Evolutionary conservation across 2,329 filamentous ascomycete species (phyloP).

Genomic region (Dactylellina leptospora): DNA sequence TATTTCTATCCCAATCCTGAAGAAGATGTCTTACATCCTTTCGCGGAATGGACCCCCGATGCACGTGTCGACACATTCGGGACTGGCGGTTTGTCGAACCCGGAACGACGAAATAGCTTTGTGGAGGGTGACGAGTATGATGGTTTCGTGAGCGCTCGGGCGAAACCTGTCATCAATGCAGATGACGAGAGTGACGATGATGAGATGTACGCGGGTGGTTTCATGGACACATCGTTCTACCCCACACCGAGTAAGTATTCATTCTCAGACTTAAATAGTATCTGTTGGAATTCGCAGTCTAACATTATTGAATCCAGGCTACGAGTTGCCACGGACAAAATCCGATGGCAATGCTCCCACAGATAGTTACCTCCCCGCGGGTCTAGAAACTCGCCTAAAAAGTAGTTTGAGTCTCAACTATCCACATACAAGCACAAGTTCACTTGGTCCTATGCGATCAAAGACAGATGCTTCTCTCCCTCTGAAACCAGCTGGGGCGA

Average conservation of each 20-base stretch:
- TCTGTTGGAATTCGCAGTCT: not conserved
- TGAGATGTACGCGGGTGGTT: conserved; percentile 51
- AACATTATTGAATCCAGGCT: conserved; percentile 25
- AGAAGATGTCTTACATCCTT: conserved; percentile 68
- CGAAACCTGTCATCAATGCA: conserved; percentile 75
- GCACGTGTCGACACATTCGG: conserved; percentile 85
- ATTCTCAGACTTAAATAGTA: not conserved
- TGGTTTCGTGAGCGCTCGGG: conserved; percentile 67
- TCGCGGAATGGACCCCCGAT: conserved; percentile 65
- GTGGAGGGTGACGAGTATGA: conserved; percentile 52
- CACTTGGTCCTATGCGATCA: conserved; percentile 67
- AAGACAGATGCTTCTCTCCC: conserved; percentile 85
- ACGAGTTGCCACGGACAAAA: conserved; percentile 48
- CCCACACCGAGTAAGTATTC: conserved; percentile 66
- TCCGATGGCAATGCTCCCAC: conserved; percentile 43
- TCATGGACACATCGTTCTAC: conserved; percentile 88
- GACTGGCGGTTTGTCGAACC: conserved; percentile 86
- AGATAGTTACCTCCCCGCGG: conserved; percentile 40
- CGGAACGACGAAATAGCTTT: conserved; percentile 59
- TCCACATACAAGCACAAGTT: conserved; percentile 52
- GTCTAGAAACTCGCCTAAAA: conserved; percentile 51
- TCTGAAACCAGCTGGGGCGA: conserved; percentile 52
- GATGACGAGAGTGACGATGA: conserved; percentile 76
- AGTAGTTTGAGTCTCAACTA: conserved; percentile 54
- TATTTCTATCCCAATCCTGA: conserved; percentile 60